Percentiles rank a stretch among this genome's conserved stretches.
These are phyloP conservation scores for Cladosporium sp. DNA, from an alignment of 2,329 filamentous ascomycete genomes.

Conservation along the genomic window DNA sequence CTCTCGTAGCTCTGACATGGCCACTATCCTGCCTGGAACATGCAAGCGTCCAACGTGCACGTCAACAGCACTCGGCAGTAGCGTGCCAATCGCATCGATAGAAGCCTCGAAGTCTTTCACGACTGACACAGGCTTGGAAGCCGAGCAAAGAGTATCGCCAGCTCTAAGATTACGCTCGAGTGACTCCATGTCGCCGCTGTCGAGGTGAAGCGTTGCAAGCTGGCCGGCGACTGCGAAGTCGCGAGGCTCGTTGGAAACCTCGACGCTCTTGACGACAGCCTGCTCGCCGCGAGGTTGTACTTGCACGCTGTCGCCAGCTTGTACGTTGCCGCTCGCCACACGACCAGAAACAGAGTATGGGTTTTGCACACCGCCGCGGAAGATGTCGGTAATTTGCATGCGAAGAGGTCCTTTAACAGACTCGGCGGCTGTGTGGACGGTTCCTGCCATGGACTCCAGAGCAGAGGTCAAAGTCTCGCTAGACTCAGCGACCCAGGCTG, in stretches of 20 bases:
- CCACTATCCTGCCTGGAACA: conserved; percentile 67
- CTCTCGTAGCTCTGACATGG: conserved; percentile 70
- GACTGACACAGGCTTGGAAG: conserved; percentile 59
- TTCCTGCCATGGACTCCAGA: conserved; percentile 62
- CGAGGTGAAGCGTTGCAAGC: conserved; percentile 77
- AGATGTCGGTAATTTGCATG: conserved; percentile 83
- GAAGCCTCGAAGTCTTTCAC: conserved; percentile 75
- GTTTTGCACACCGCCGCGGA: conserved; percentile 72
- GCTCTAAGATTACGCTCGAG: conserved; percentile 60
- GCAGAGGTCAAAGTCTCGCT: conserved; percentile 71
- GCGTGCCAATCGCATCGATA: conserved; percentile 80
- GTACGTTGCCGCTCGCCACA: conserved; percentile 77
- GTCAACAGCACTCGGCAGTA: conserved; percentile 85
- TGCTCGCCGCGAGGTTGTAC: conserved; percentile 78
- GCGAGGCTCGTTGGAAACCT: conserved; percentile 65
- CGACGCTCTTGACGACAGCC: conserved; percentile 75
- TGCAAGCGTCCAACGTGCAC: conserved; percentile 83
- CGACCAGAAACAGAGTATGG: conserved; percentile 82
- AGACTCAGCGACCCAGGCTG: conserved; percentile 67
- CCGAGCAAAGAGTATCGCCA: conserved; percentile 80
- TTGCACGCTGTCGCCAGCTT: conserved; percentile 75
- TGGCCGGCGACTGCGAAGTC: conserved; percentile 95
- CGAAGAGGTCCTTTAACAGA: conserved; percentile 75
- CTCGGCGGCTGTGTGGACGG: conserved; percentile 34
- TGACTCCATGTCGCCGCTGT: conserved; percentile 72